Evolutionary conservation across 805 yeast genomes (phyloP).

Genomic region (Candida hungchunana): DNA sequence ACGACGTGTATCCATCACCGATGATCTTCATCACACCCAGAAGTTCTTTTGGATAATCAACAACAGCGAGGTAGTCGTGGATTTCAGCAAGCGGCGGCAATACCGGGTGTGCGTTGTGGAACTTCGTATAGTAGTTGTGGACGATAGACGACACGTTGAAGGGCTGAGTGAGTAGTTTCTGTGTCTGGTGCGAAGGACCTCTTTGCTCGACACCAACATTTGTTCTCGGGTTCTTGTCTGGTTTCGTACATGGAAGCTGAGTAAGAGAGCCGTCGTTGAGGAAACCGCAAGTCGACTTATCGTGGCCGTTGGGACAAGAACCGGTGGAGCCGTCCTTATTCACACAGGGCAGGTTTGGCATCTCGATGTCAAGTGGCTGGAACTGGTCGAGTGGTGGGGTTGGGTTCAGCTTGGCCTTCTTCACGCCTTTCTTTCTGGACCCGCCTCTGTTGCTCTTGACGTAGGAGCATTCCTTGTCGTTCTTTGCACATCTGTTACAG

Average conservation of each 20-base stretch:
- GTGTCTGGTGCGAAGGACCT: background rate
- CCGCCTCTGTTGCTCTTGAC: conserved; percentile 54
- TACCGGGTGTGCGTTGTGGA: conserved; percentile 44
- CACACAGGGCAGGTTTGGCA: conserved; percentile 19
- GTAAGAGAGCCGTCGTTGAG: conserved; percentile 13
- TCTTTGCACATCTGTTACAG: conserved; percentile 39
- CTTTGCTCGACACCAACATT: conserved; percentile 10
- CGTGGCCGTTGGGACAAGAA: conserved; percentile 26
- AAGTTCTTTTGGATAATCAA: conserved; percentile 38
- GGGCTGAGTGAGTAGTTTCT: conserved; percentile 5
- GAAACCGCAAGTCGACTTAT: conserved; percentile 19
- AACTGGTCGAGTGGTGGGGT: too few relatives aligned
- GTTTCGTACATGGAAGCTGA: conserved; percentile 20
- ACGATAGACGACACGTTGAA: conserved; percentile 12
- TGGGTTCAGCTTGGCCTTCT: conserved; percentile 16
- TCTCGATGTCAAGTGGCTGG: conserved; percentile 4
- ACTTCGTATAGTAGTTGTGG: conserved; percentile 31
- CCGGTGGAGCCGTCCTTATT: conserved; percentile 8
- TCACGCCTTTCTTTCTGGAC: conserved; percentile 45
- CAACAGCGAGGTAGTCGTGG: conserved; percentile 27
- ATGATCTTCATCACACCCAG: conserved; percentile 43
- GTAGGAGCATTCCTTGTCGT: conserved; percentile 37
- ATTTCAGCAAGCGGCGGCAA: conserved; percentile 39
- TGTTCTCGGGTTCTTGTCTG: conserved; percentile 5
- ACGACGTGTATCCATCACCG: conserved; percentile 43